A percentile compares a stretch with the other conserved stretches of the same genome.
phyloP scores from a whole-genome alignment of 2,329 filamentous ascomycete species.

The Balansia obtecta region DNA sequence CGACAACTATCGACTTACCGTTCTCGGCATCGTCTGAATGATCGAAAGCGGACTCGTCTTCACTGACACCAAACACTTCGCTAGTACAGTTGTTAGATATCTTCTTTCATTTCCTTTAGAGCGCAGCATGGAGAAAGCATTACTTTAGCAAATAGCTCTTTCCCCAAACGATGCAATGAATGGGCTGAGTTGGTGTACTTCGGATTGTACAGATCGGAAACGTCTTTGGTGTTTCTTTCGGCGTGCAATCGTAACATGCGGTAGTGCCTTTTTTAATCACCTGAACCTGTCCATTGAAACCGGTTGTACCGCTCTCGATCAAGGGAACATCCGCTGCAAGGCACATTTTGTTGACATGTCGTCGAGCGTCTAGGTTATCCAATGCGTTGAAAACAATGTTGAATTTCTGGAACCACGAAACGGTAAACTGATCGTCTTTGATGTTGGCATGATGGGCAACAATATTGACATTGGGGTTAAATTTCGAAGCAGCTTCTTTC shows the following conservation, averaged over 20 bases:
- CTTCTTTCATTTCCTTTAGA: not conserved
- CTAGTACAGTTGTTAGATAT: conserved; percentile 5
- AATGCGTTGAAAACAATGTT: conserved; percentile 89
- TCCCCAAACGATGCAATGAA: conserved; percentile 97
- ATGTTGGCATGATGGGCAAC: conserved; percentile 90
- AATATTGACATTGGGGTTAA: conserved; percentile 81
- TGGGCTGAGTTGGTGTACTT: conserved; percentile 89
- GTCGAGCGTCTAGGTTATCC: conserved; percentile 85
- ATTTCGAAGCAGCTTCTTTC: conserved; percentile 78
- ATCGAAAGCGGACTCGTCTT: conserved; percentile 75
- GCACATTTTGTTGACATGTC: conserved; percentile 97
- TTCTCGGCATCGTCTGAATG: conserved; percentile 73
- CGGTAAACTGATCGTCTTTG: conserved; percentile 75
- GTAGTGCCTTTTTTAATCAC: conserved; percentile 87
- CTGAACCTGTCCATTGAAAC: conserved; percentile 95
- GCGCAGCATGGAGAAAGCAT: conserved; percentile 14
- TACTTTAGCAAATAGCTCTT: conserved; percentile 87
- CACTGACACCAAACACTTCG: conserved; percentile 85
- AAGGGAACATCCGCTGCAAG: conserved; percentile 79
- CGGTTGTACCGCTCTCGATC: conserved; percentile 93
- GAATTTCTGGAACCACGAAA: conserved; percentile 79
- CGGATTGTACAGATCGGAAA: conserved; percentile 96
- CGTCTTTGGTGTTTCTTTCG: conserved; percentile 80
- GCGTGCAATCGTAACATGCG: conserved; percentile 91
- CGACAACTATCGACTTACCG: conserved; percentile 27